Conservation (phyloP, 2,329 filamentous ascomycete genomes). For the Ilyonectria mors-panacis region DNA sequence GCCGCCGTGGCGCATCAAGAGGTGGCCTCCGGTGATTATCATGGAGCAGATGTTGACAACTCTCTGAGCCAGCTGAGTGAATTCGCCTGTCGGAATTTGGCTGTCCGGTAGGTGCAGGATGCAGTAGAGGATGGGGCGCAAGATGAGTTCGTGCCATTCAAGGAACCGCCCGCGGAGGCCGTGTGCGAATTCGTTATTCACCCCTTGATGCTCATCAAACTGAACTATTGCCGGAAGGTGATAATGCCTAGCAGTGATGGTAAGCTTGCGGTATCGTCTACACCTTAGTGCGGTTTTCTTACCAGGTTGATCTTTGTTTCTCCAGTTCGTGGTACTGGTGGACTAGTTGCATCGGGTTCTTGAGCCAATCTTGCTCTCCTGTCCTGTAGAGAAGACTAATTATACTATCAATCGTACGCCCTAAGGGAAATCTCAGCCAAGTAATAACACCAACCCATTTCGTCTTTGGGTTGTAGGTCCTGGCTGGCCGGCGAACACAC, state of each 20-base stretch:
- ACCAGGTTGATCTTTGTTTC: constrained; percentile 32
- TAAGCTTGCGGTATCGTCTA: no score
- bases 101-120: no score
- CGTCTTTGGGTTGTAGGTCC: constrained; percentile 7
- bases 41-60: no score
- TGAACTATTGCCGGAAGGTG: constrained; percentile 29
- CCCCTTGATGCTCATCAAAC: constrained; percentile 21
- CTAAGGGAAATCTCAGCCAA: constrained; percentile 41
- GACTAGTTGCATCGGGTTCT: constrained; percentile 20
- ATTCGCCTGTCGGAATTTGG: no score
- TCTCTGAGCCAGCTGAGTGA: no score
- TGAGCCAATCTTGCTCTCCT: constrained; percentile 31
- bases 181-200: constrained; percentile 26
- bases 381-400: constrained; percentile 20
- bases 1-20: no score
- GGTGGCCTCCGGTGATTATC: no score
- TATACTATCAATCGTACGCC: constrained; percentile 39
- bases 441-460: constrained; percentile 43
- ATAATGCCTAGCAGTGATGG: constrained; percentile 3
- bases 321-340: constrained; percentile 25
- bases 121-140: constrained; percentile 31
- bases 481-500: neutral
- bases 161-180: constrained; percentile 26
- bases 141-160: constrained; percentile 28
- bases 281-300: neutral